Evolutionary conservation across 352 stramenopile species (phyloP).

Genomic region (Globisporangium ultimum): DNA sequence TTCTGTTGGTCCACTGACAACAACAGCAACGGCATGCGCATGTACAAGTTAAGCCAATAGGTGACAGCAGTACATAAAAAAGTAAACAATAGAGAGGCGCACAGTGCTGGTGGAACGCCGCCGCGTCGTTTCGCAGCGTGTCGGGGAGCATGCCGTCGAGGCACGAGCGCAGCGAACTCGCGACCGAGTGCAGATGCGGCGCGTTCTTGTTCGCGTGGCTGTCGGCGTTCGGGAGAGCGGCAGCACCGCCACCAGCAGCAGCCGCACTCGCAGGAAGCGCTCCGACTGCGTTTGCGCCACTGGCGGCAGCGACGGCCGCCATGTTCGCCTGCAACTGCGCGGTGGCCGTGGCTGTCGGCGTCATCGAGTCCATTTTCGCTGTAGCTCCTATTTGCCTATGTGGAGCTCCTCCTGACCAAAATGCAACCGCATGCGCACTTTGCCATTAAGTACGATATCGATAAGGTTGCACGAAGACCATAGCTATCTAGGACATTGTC

Average conservation of each 20-base stretch:
- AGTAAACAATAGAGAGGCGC: constrained; percentile 10
- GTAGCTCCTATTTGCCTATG: no score
- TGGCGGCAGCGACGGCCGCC: not conserved
- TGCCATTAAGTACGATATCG: no score
- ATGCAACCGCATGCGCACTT: no score
- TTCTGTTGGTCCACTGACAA: constrained; percentile 69
- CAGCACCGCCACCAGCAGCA: not conserved
- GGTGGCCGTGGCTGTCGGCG: not conserved
- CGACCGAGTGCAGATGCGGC: constrained; percentile 77
- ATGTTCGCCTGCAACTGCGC: not conserved
- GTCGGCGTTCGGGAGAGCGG: not conserved
- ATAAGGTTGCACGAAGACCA: no score
- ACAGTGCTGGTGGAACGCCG: constrained; percentile 75
- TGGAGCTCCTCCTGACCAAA: no score
- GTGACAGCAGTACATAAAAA: not conserved
- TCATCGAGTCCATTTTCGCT: not conserved
- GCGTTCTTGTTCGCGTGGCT: constrained; percentile 48
- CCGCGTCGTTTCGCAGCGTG: constrained; percentile 75
- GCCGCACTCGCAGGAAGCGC: not conserved
- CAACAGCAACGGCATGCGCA: not conserved
- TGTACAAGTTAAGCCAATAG: no score
- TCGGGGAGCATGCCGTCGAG: constrained; percentile 85
- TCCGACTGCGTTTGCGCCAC: not conserved
- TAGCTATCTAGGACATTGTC: no score
- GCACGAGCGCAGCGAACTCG: constrained; percentile 76